Percentiles rank a stretch among this genome's conserved stretches.
phyloP scores from a whole-genome alignment of 257 asterid species.

The Solanum gandarillasii region DNA sequence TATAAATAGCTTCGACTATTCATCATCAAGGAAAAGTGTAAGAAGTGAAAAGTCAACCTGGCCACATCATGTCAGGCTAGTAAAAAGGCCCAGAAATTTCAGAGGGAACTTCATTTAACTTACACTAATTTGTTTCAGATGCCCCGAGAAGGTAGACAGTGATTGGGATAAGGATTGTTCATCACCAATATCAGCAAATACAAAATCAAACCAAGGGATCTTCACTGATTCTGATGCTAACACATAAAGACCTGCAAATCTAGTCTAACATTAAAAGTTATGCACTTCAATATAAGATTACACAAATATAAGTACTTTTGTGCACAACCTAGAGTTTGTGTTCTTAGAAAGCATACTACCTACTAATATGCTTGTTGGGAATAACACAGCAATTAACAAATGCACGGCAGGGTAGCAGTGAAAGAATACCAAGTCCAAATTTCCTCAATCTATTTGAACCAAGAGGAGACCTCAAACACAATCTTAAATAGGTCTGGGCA shows the following conservation, averaged over 20 bases:
- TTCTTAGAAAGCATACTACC: not conserved
- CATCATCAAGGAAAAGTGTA: not conserved
- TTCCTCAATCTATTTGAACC: not conserved
- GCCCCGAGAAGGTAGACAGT: conserved; percentile 95
- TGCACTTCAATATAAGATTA: not conserved
- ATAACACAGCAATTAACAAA: not conserved
- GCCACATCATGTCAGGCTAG: not conserved
- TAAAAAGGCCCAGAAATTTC: not conserved
- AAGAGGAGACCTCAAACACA: not conserved
- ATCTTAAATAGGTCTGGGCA: not conserved
- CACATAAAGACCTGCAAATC: conserved; percentile 71
- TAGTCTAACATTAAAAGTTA: not conserved
- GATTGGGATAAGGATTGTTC: conserved; percentile 96
- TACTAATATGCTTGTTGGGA: not conserved
- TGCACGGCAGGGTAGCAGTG: not conserved
- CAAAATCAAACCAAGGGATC: conserved; percentile 95
- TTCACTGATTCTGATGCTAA: conserved; percentile 87
- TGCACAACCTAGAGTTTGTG: not conserved
- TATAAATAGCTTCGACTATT: not conserved
- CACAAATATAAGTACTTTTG: not conserved
- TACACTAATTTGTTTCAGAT: conserved; percentile 93
- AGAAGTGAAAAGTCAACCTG: not conserved
- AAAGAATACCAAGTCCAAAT: not conserved
- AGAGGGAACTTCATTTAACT: conserved; percentile 21
- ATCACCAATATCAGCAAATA: conserved; percentile 96